Conservation (phyloP, 2,329 filamentous ascomycete genomes). For the Aspergillus amoenus region DNA sequence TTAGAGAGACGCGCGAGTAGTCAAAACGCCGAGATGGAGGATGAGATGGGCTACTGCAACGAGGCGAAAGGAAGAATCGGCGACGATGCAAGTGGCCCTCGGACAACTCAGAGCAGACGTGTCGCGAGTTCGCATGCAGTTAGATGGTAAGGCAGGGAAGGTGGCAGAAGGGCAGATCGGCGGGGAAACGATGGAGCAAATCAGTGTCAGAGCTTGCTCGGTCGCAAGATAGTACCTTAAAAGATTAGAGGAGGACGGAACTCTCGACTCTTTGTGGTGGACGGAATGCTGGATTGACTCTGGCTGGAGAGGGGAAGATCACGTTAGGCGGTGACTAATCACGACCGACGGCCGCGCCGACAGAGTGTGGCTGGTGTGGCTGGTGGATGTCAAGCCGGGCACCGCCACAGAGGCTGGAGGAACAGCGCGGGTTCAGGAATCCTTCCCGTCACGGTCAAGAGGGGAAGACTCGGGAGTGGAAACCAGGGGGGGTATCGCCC, state of each 20-base stretch:
- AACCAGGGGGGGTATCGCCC: slow-evolving; percentile 7
- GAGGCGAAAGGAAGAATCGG: slow-evolving; percentile 15
- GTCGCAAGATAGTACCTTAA: slow-evolving; percentile 12
- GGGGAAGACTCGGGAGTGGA: neutral
- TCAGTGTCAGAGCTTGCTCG: slow-evolving; percentile 23
- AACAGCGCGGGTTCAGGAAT: too few species aligned
- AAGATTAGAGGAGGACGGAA: slow-evolving; percentile 9
- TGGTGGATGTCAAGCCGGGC: slow-evolving; percentile 2
- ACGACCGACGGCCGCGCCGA: neutral
- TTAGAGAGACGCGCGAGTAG: slow-evolving; percentile 28
- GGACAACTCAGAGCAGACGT: slow-evolving; percentile 21
- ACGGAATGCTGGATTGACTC: slow-evolving; percentile 7
- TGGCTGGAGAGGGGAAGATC: slow-evolving; percentile 20
- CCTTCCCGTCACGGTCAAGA: neutral
- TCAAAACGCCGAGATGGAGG: slow-evolving; percentile 18
- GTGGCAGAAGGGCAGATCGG: slow-evolving; percentile 31
- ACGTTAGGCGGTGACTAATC: slow-evolving; percentile 25
- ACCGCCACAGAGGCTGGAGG: slow-evolving; percentile 22
- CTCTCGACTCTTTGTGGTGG: slow-evolving; percentile 20
- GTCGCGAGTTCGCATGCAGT: slow-evolving; percentile 31
- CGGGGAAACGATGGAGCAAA: slow-evolving; percentile 28
- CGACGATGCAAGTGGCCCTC: slow-evolving; percentile 22
- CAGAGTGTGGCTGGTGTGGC: slow-evolving; percentile 19
- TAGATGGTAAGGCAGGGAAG: slow-evolving; percentile 27
- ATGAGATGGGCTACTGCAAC: slow-evolving; percentile 18